Evolutionary conservation across 257 asterid genomes (phyloP).

Genomic region (Mentha longifolia): DNA sequence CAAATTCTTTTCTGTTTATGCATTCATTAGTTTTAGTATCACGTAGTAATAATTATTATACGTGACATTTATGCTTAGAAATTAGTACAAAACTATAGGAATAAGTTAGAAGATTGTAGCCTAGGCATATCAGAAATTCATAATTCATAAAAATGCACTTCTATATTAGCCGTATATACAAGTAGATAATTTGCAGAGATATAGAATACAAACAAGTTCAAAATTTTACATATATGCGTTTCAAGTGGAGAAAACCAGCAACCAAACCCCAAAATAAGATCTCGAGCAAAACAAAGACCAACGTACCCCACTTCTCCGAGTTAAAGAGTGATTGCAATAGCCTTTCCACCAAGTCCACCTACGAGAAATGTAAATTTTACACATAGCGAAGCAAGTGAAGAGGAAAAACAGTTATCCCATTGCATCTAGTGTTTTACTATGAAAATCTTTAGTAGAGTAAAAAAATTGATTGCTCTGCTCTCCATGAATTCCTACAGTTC

Average conservation of each 20-base stretch:
- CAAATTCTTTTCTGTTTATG: no score
- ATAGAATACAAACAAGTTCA: slow-evolving; percentile 29
- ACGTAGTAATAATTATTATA: no score
- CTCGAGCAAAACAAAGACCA: slow-evolving; percentile 72
- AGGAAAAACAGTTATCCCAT: background rate
- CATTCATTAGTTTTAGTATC: no score
- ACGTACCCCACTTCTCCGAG: slow-evolving; percentile 75
- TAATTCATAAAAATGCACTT: no score
- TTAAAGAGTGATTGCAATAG: slow-evolving; percentile 50
- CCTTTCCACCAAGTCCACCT: slow-evolving; percentile 65
- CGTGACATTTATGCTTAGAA: no score
- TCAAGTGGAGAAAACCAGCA: slow-evolving; percentile 74
- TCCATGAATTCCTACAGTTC: background rate
- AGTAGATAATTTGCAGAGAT: no score
- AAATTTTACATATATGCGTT: slow-evolving; percentile 62
- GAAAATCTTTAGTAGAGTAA: background rate
- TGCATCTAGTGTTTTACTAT: background rate
- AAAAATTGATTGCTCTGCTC: background rate
- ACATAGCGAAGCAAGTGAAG: background rate
- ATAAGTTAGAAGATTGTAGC: no score
- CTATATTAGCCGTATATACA: no score
- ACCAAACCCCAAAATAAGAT: slow-evolving; percentile 77
- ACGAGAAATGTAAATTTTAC: slow-evolving; percentile 28
- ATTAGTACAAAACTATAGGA: no score
- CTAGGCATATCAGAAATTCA: no score